Evolutionary conservation across 1,284 basidiomycete genomes (phyloP), one percentile per base, ranked within the genome.

Genomic region (Xanthoconium separans): DNA sequence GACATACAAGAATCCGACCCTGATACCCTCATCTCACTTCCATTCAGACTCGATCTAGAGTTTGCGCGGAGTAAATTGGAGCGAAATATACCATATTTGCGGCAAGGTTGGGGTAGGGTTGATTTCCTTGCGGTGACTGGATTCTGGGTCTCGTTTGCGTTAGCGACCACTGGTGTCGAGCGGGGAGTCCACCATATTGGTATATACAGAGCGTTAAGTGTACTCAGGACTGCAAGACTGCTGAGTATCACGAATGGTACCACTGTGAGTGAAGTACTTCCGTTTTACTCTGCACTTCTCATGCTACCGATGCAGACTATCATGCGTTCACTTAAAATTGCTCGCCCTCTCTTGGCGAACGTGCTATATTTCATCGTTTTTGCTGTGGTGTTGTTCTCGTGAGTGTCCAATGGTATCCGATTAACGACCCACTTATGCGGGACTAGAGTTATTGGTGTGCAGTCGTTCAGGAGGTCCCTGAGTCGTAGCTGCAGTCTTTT

Each of bases 31-130:
- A 71, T 87, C 29, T 74, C 80, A 3, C 76, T 89, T 7, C 89
- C 89, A 0, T 91, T 91, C 65, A 77, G 79, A 27, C 70, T 91
- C 18, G 85, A 80, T 60, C 75, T 91, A 18, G 73, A 74, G 20
- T 73, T 80, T 41, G 71, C 80, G 0, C 79, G 78, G 51, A 73
- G 77, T 53, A 84, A 82, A 60, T 79, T 81, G 16, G 73, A 71
- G 30, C 76, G 82, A 45, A 88, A 88, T 61, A 72, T 90, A 4
- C 93, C 96, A 0, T 99, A 94, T 68, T 77, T 98, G 5, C 82
- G 96, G 4, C 94, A 98, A 65, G 93, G 91, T 51, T 98, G 95
- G 95, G 92, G 89, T 62, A 82, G 95, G 31, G 89, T 97, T 54
- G 95, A 99, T 70, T 84, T 91, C 58, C 72, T 98, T 34, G 92